Base-by-base conservation (phyloP, 768 basidiomycete genomes). In the Collybiopsis luxurians region DNA sequence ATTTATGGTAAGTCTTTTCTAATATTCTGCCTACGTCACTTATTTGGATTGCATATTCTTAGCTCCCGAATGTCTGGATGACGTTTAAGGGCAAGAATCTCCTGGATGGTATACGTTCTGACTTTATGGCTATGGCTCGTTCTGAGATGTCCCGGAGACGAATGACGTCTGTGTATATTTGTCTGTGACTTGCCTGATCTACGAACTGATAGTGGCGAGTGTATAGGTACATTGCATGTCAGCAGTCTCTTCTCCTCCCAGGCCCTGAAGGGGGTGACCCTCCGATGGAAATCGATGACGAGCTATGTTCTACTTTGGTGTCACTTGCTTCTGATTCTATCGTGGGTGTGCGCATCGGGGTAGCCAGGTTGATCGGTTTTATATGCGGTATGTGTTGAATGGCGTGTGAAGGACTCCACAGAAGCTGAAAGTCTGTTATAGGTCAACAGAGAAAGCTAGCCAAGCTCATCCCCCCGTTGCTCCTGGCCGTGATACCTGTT, bases 331-430 rank as follows among this genome's bases (percentile, higher is more conserved):
- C 74, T 30, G 95, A 98, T 65, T 64, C 67, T 34, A 85, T 96
- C 12, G 78, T 90, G 50, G 94, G 92, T 59, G 93, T 97, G 31
- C 81, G 93, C 45, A 92, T 97, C 56, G 89, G 85, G 6, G 79
- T 93, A 2, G 87, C 95, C n/a, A 81, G 93, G 48, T 79, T 92
- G 45, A 71, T 86, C 40, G 83, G 83, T 48, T 63, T 70, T 47
- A 67, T 85, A 27, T 76, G 73, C 61, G 79, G 89, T 89, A 70
- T 66, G 83, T 74, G 52, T 40, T 42, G 34, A 46, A 5, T 9
- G 21, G 3, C 19, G 4, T 24, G 26, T 30, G 43, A 17, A 30
- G 15, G 44, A 21, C 17, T 23, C 57, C 40, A 26, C 44, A n/a
- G 36, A 44, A 31, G 46, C 59, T 58, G 15, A 39, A 9, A 46